Conservation (phyloP, 176 grass and related monocot genomes). For the Otatea glauca region DNA sequence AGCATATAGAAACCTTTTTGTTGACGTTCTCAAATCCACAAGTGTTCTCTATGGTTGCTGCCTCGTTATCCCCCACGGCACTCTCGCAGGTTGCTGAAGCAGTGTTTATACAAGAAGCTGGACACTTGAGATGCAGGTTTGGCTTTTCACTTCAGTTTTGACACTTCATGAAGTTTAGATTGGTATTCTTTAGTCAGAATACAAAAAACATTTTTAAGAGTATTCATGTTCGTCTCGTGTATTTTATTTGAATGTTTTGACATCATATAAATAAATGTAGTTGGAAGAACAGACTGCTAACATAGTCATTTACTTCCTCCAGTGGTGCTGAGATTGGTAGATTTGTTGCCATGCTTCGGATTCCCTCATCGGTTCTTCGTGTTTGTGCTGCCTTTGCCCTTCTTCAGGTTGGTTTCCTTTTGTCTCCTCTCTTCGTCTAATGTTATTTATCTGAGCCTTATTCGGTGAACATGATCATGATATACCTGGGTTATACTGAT, state of each 20-base stretch:
- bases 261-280: conserved; percentile 9
- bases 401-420: conserved; percentile 79
- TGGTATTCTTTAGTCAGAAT: neutral
- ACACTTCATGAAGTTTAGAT: neutral
- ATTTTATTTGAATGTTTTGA: conserved; percentile 31
- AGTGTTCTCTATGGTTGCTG: conserved; percentile 65
- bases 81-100: conserved; percentile 79
- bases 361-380: conserved; percentile 80
- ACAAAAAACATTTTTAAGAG: neutral
- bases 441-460: conserved; percentile 20
- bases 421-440: conserved; percentile 13
- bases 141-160: conserved; percentile 31
- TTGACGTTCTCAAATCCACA: conserved; percentile 88
- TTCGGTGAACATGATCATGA: conserved; percentile 1
- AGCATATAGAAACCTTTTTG: conserved; percentile 94
- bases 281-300: conserved; percentile 43
- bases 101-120: conserved; percentile 95
- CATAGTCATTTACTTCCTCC: conserved; percentile 39
- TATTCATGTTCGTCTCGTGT: neutral
- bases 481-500: neutral
- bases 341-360: conserved; percentile 95
- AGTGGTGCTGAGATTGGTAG: conserved; percentile 93
- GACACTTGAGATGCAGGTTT: conserved; percentile 98
- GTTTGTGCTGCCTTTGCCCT: conserved; percentile 99
- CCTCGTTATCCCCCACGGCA: conserved; percentile 72